Evolutionary conservation across 805 yeast genomes (phyloP).

Genomic region (Komagataella ulmi): DNA sequence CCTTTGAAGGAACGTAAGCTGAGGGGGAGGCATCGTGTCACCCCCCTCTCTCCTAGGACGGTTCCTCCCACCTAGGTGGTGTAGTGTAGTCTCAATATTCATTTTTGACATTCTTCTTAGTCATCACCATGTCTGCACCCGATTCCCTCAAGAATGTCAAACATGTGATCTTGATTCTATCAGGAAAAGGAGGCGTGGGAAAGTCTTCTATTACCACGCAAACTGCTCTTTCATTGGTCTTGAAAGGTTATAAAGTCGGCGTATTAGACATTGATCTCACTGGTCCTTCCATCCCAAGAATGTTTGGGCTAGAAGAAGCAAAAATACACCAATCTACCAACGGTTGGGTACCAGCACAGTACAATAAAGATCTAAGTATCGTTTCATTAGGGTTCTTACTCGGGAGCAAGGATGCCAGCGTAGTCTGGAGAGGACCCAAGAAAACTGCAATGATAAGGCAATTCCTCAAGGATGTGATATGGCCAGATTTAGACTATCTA

Average conservation of each 20-base stretch:
- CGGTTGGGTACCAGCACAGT: conserved; percentile 89
- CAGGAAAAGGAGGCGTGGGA: conserved; percentile 97
- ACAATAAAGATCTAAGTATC: conserved; percentile 37
- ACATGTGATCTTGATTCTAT: conserved; percentile 70
- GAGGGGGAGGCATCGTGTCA: too few relatives aligned
- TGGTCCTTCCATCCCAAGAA: conserved; percentile 92
- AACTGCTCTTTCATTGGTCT: conserved; percentile 68
- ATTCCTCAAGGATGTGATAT: conserved; percentile 76
- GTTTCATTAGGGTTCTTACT: conserved; percentile 86
- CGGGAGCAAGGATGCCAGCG: conserved; percentile 74
- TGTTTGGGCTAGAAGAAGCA: conserved; percentile 79
- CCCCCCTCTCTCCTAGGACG: too few relatives aligned
- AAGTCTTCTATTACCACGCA: conserved; percentile 94
- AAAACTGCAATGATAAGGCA: conserved; percentile 97
- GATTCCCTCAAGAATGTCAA: conserved; percentile 30
- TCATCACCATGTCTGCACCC: conserved; percentile 9
- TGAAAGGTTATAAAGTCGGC: conserved; percentile 73
- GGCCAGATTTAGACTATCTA: conserved; percentile 77
- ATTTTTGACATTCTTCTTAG: conserved; percentile 2
- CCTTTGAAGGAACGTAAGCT: too few relatives aligned
- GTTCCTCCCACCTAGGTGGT: not conserved
- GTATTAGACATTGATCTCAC: conserved; percentile 91
- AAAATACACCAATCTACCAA: conserved; percentile 70
- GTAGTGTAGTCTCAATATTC: not conserved
- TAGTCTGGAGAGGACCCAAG: conserved; percentile 98